Percentiles rank a stretch among this genome's conserved stretches.
These are phyloP conservation scores for Physcomitrellopsis africana DNA, from an alignment of 225 moss, liverwort and hornwort genomes.

Conservation along the genomic window DNA sequence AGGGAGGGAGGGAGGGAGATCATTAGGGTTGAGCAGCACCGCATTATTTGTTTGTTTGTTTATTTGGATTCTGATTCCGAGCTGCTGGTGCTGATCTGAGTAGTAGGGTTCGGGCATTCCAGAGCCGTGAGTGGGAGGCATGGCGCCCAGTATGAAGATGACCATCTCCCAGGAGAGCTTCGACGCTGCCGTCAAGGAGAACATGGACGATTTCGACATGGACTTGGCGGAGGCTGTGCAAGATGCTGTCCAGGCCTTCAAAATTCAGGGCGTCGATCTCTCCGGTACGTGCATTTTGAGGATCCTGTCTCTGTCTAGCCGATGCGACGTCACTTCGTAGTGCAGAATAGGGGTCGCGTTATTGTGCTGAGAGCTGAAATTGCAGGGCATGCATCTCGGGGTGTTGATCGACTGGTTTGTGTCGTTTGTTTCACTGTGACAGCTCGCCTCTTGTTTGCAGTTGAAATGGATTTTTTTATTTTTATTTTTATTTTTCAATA, in stretches of 20 bases:
- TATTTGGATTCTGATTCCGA: constrained; percentile 12
- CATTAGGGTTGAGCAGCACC: constrained; percentile 28
- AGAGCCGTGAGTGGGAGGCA: constrained; percentile 15
- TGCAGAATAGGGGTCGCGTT: background rate
- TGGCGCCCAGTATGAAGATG: constrained; percentile 53
- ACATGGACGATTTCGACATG: constrained; percentile 95
- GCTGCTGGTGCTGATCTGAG: background rate
- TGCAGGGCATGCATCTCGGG: background rate
- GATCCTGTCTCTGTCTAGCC: background rate
- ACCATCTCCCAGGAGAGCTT: constrained; percentile 86
- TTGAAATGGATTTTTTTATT: constrained; percentile 20
- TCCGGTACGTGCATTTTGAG: constrained; percentile 46
- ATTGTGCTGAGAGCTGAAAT: background rate
- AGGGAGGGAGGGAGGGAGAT: background rate
- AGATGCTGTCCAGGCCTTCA: constrained; percentile 79
- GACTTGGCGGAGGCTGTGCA: constrained; percentile 75
- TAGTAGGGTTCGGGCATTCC: constrained; percentile 24
- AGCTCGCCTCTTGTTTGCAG: constrained; percentile 6
- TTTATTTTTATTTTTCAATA: constrained; percentile 14
- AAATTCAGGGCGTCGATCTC: constrained; percentile 89
- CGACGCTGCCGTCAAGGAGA: constrained; percentile 84
- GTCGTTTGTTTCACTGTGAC: background rate
- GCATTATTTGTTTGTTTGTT: too few species aligned
- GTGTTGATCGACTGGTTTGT: background rate
- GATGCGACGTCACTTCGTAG: background rate